phyloP scores from a whole-genome alignment of 352 stramenopile species.

The Pythium biforme region DNA sequence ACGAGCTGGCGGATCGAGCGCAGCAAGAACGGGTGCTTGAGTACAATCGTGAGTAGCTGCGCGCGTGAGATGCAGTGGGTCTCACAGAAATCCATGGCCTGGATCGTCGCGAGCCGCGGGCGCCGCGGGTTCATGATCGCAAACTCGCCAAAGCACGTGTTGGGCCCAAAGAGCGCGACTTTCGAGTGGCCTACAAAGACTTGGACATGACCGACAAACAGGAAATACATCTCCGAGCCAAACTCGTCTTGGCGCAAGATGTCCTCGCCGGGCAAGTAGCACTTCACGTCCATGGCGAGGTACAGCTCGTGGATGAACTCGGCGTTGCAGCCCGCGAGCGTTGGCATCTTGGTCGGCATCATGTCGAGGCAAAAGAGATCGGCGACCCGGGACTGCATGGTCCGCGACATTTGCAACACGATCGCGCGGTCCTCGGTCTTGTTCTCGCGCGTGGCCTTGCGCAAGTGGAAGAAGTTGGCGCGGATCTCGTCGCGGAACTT shows the following conservation, averaged over 20 bases:
- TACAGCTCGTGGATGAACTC: constrained; percentile 84
- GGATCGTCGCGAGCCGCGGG: constrained; percentile 68
- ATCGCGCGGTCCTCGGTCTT: constrained; percentile 64
- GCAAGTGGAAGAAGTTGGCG: constrained; percentile 76
- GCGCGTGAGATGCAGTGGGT: constrained; percentile 60
- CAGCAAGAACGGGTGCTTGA: constrained; percentile 58
- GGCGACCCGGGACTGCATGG: constrained; percentile 72
- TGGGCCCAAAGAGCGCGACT: constrained; percentile 63
- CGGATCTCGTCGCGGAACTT: constrained; percentile 76
- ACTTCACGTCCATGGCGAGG: constrained; percentile 66
- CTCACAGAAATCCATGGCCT: constrained; percentile 79
- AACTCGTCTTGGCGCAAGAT: constrained; percentile 81
- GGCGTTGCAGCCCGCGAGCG: constrained; percentile 66
- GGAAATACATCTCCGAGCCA: constrained; percentile 81
- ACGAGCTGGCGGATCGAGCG: constrained; percentile 58
- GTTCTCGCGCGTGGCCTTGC: constrained; percentile 69
- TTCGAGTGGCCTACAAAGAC: constrained; percentile 63
- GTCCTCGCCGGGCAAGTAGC: constrained; percentile 72
- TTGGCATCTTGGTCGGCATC: constrained; percentile 68
- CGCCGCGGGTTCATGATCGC: constrained; percentile 72
- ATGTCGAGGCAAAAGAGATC: constrained; percentile 69
- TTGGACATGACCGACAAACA: constrained; percentile 75
- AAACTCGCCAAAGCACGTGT: constrained; percentile 81
- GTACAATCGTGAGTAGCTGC: constrained; percentile 45
- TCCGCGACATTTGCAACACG: constrained; percentile 66